These are phyloP conservation scores for Ceratobasidium sp. DNA, from an alignment of 1,284 basidiomycete genomes.

Conservation along the genomic window DNA sequence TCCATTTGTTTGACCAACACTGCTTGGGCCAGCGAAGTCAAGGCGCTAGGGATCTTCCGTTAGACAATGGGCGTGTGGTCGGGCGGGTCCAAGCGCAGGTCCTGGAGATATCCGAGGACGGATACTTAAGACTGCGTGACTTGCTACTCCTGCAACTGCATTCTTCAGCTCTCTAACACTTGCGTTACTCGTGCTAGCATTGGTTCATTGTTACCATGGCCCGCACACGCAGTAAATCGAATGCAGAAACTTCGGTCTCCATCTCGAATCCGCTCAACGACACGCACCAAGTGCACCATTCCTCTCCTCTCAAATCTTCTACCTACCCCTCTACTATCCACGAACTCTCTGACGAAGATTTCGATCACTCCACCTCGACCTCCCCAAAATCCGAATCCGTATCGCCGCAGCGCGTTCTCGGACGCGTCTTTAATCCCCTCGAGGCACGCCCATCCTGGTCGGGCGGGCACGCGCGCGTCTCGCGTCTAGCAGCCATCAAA, in stretches of 20 bases:
- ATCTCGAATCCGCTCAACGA: background rate
- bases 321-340: background rate
- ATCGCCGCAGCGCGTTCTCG: background rate
- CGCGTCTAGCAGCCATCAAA: background rate
- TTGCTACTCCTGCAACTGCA: background rate
- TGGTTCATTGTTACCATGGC: background rate
- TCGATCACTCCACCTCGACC: background rate
- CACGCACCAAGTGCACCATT: constrained; percentile 4
- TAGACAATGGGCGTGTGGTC: constrained; percentile 2
- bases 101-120: constrained; percentile 1
- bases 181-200: background rate
- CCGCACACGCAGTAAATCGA: constrained; percentile 21
- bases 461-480: constrained; percentile 2
- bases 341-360: background rate
- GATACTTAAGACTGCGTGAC: background rate
- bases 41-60: too few species aligned
- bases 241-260: background rate
- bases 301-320: constrained; percentile 11
- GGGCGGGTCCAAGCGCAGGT: constrained; percentile 18
- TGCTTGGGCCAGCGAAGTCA: too few species aligned
- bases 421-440: too few species aligned
- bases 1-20: too few species aligned
- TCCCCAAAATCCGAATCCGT: background rate
- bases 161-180: background rate
- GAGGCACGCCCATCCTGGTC: background rate